A percentile compares a stretch with the other conserved stretches of the same genome.
phyloP scores from a whole-genome alignment of 23 red algal genomes.

The Gracilaria domingensis region DNA sequence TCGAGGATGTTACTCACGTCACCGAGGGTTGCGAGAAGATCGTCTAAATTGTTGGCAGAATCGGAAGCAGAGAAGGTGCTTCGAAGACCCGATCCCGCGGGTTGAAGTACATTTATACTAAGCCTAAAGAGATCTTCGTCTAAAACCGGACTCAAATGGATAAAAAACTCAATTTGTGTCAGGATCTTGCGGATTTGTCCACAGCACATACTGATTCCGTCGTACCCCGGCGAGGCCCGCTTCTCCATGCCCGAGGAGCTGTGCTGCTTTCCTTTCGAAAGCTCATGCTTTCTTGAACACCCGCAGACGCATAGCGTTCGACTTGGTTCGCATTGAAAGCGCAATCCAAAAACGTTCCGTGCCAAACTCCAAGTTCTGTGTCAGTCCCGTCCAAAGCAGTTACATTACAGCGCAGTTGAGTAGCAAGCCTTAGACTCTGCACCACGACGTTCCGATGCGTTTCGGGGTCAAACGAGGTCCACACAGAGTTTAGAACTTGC shows the following conservation, averaged over 20 bases:
- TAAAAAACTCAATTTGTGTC: no score
- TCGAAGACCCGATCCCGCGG: no score
- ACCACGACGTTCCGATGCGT: neutral
- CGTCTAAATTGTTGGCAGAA: no score
- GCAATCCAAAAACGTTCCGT: neutral
- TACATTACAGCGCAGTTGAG: neutral
- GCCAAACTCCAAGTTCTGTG: neutral
- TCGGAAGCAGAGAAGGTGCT: no score
- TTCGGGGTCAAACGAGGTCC: neutral
- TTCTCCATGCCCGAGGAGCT: neutral
- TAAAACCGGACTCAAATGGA: no score
- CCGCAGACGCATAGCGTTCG: neutral
- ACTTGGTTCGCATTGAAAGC: neutral
- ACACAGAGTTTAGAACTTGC: neutral
- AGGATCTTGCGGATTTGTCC: no score
- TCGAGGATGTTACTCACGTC: no score
- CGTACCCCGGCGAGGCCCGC: neutral
- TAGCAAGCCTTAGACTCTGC: neutral
- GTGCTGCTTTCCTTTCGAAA: neutral
- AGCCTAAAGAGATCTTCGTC: no score
- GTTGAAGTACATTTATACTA: no score
- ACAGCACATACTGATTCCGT: neutral
- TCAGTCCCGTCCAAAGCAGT: neutral
- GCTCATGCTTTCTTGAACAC: neutral
- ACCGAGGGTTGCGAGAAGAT: no score